These are phyloP conservation scores for Exsudoporus floridanus DNA, from an alignment of 1,284 basidiomycete species.

Conservation along the genomic window DNA sequence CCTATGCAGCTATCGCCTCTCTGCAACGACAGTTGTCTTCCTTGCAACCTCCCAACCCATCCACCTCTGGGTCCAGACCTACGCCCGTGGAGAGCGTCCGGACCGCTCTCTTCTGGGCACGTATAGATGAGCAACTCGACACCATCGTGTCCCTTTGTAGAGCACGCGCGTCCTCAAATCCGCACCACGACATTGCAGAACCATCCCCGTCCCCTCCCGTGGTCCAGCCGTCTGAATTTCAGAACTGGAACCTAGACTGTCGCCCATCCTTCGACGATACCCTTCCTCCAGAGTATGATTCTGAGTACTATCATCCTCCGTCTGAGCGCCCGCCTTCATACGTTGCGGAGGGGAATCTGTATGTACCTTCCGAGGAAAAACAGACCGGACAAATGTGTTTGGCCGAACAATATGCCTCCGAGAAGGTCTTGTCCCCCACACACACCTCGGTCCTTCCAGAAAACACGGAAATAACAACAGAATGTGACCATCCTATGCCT, in stretches of 20 bases:
- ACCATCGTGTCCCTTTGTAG: constrained; percentile 62
- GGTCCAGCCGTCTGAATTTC: background rate
- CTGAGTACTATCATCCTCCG: constrained; percentile 37
- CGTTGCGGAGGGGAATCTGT: constrained; percentile 38
- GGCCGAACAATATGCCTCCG: constrained; percentile 18
- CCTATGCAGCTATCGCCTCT: constrained; percentile 52
- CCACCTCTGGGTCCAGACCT: constrained; percentile 23
- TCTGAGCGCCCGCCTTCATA: constrained; percentile 62
- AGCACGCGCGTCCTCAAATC: constrained; percentile 42
- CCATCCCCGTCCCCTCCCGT: background rate
- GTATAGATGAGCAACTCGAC: constrained; percentile 73
- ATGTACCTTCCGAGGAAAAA: constrained; percentile 38
- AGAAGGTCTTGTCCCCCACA: constrained; percentile 19
- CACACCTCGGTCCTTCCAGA: background rate
- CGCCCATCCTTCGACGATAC: constrained; percentile 40
- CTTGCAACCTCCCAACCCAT: constrained; percentile 45
- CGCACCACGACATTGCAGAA: background rate
- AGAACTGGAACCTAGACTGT: constrained; percentile 14
- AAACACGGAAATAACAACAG: constrained; percentile 37
- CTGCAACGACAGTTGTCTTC: constrained; percentile 69
- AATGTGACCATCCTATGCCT: constrained; percentile 44
- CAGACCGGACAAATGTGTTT: background rate
- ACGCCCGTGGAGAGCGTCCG: constrained; percentile 60
- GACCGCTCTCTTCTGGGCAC: constrained; percentile 67
- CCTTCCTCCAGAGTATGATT: constrained; percentile 70